phyloP scores from a whole-genome alignment of 2,329 filamentous ascomycete species.

The Pseudogymnoascus sp. region DNA sequence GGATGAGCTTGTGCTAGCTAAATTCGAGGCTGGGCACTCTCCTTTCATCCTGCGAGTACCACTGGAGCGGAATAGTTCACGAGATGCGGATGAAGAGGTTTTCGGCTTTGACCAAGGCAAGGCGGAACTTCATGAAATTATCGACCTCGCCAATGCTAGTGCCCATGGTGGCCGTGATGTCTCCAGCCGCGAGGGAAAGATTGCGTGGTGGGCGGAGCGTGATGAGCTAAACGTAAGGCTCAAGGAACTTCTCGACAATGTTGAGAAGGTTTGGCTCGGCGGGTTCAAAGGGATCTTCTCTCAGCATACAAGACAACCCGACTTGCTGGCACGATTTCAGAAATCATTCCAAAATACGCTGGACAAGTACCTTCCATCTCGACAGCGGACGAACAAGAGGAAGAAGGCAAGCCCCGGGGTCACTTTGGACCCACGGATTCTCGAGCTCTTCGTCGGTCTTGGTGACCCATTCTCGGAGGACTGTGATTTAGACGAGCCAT shows the following conservation, averaged over 20 bases:
- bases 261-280: conserved; percentile 90
- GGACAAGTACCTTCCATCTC: conserved; percentile 78
- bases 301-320: conserved; percentile 54
- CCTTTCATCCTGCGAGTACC: conserved; percentile 86
- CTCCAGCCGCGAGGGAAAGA: conserved; percentile 65
- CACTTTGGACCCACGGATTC: conserved; percentile 56
- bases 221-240: conserved; percentile 72
- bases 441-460: conserved; percentile 84
- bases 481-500: conserved; percentile 72
- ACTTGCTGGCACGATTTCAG: conserved; percentile 67
- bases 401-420: conserved; percentile 35
- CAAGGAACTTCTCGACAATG: conserved; percentile 69
- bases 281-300: conserved; percentile 95
- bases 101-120: conserved; percentile 80
- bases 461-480: conserved; percentile 63
- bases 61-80: conserved; percentile 71
- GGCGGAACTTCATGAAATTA: conserved; percentile 73
- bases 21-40: conserved; percentile 64
- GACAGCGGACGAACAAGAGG: conserved; percentile 55
- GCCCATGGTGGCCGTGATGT: conserved; percentile 70
- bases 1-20: conserved; percentile 84
- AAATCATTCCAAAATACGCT: conserved; percentile 71
- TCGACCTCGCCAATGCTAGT: conserved; percentile 72
- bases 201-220: conserved; percentile 83
- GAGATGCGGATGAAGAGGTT: conserved; percentile 70